phyloP scores from a whole-genome alignment of 176 grass and related monocot species.

The Avena atlantica region DNA sequence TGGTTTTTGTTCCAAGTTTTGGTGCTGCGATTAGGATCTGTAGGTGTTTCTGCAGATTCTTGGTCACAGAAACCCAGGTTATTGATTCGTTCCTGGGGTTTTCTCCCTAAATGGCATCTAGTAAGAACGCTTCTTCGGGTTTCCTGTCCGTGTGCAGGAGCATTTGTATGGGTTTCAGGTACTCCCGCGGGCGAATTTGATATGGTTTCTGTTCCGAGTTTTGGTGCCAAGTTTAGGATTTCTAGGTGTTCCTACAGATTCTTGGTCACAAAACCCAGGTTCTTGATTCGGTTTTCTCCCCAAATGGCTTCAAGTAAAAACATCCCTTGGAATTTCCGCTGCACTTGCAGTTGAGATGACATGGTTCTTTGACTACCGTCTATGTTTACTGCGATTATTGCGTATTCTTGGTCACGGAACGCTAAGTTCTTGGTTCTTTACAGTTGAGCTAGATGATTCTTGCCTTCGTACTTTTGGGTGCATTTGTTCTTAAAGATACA shows the following conservation, averaged over 20 bases:
- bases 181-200: neutral
- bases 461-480: neutral
- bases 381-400: neutral
- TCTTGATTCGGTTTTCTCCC: neutral
- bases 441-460: neutral
- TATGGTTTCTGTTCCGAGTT: neutral
- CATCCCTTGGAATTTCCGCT: neutral
- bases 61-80: neutral
- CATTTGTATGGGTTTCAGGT: neutral
- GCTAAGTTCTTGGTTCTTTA: neutral
- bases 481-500: neutral
- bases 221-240: neutral
- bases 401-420: neutral
- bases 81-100: neutral
- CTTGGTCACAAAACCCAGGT: neutral
- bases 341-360: neutral
- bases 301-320: neutral
- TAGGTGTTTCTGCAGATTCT: neutral
- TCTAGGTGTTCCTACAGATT: neutral
- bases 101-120: neutral
- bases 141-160: neutral
- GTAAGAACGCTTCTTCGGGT: conserved; percentile 25
- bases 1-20: neutral
- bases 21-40: neutral
- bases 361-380: neutral